Evolutionary conservation across 2,329 filamentous ascomycete species (phyloP), one percentile per base, ranked within the genome.

Genomic region (Pseudocercospora macadamiae): DNA sequence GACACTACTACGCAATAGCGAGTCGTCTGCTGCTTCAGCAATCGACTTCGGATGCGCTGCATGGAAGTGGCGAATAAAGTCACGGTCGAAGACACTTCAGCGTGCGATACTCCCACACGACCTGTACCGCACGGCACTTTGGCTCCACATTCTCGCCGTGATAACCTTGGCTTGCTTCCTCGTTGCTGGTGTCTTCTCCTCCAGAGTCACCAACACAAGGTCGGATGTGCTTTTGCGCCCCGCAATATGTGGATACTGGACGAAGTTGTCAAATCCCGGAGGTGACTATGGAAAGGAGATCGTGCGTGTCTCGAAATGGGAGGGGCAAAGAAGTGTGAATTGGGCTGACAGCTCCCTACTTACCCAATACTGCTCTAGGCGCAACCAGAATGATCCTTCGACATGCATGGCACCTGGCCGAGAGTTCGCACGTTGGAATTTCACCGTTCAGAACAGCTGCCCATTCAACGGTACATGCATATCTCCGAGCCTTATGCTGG

Each of bases 311-410:
- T 52, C 49, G 14, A 18, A 26, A 12, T 52, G 49, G 49, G 49
- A 52, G 49, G 49, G 49, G 8, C 49, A 52, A 18, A 52, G 26
- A 34, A 52, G 49, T 19, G 49, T 51, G 19, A 52, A 52, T 5
- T 37, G 49, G 49, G 49, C 49, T 2, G 49, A 52, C 49, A 52
- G 49, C 36, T 52, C 49, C 12, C 49, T 52, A 3, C n/a, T 52
- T 25, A 52, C 49, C 10, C 49, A 52, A 30, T 52, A 52, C 49
- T 52, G 49, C 32, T 18, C 28, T 23, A 18, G 49, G 34, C 49
- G 34, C 14, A 30, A 30, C 28, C n/a, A 52, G 30, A 7, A 42
- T 42, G 37, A 21, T 16, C 16, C 34, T 18, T 34, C 49, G 23
- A 19, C 30, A 12, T 52, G 49, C 26, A 28, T 51, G 47, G 47